These are phyloP conservation scores for Tolypocladium tropicale DNA, from an alignment of 2,329 filamentous ascomycete species.

Conservation along the genomic window DNA sequence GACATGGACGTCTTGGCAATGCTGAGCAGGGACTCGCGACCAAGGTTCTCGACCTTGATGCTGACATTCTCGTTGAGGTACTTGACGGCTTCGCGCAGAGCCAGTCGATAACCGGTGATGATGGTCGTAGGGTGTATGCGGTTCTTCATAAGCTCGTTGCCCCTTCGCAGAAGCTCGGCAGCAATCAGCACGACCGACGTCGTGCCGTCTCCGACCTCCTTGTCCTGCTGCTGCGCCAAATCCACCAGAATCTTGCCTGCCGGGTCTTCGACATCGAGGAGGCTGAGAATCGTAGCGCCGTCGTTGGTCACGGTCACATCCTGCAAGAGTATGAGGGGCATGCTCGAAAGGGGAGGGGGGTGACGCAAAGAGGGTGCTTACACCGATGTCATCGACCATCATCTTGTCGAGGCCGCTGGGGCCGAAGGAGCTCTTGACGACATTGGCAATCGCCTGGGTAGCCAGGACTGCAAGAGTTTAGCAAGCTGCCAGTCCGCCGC, in stretches of 20 bases:
- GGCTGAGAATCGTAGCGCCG: conserved; percentile 87
- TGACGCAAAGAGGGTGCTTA: conserved; percentile 34
- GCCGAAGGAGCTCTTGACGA: conserved; percentile 97
- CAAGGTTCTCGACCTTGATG: conserved; percentile 86
- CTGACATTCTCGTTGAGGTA: conserved; percentile 99
- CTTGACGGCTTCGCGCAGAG: conserved; percentile 89
- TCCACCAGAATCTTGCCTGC: conserved; percentile 98
- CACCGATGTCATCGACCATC: conserved; percentile 99
- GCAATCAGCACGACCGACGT: conserved; percentile 97
- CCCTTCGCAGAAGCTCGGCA: conserved; percentile 83
- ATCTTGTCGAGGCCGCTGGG: conserved; percentile 98
- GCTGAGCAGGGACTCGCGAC: conserved; percentile 80
- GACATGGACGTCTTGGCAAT: conserved; percentile 99
- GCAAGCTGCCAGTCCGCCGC: conserved; percentile 3
- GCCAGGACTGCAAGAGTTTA: conserved; percentile 57
- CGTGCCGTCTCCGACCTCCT: conserved; percentile 96
- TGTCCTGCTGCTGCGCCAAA: conserved; percentile 95
- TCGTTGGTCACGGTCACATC: conserved; percentile 99
- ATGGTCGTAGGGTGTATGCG: conserved; percentile 99
- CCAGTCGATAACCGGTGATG: conserved; percentile 94
- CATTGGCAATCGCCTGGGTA: conserved; percentile 95
- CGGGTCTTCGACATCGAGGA: conserved; percentile 95
- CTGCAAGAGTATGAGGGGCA: conserved; percentile 27
- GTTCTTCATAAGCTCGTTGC: conserved; percentile 99
- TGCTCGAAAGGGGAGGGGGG: background rate